Evolutionary conservation across 1,284 basidiomycete genomes (phyloP), one percentile per base, ranked within the genome.

Genomic region (Thelephora terrestris): DNA sequence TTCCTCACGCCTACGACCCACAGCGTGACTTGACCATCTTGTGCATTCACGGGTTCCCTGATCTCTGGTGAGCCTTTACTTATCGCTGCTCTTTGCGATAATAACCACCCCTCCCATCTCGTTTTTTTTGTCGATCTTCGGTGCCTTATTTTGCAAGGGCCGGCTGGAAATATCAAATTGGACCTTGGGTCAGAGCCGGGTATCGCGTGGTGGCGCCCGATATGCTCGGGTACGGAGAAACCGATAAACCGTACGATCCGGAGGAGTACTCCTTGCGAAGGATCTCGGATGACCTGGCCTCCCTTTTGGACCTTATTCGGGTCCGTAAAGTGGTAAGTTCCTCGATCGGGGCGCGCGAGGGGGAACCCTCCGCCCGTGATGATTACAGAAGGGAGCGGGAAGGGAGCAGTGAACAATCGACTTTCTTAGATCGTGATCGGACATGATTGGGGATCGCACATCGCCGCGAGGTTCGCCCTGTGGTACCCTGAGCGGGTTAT

Each of bases 11-110:
- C 43, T 69, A 73, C 53, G 61, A 71, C 49, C 60, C 65, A 18
- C 58, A 61, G 37, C 57, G 59, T 14, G 65, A 64, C 14, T 65
- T 65, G 2, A 78, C 81, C 2, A 53, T 87, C 5, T 67, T 86
- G n/a, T 81, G 79, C 57, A 53, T 86, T 17, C 84, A 87, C 57
- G 84, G 84, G 2, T 86, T 87, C 58, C 84, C 84, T 14, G 84
- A 86, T 55, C 62, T 75, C 39, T 82, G 79, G 79, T 77, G 63
- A 34, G 38, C 36, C 46, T 27, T 7, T 21, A n/a, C 20, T 7
- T n/a, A n/a, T n/a, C n/a, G n/a, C n/a, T n/a, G n/a, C n/a, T n/a
- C n/a, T n/a, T n/a, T n/a, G n/a, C n/a, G n/a, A n/a, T n/a, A n/a
- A n/a, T n/a, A n/a, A n/a, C 7, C 25, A 24, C 38, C 36, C 9